These are phyloP conservation scores for Graphilbum ipis-grandicollis DNA, from an alignment of 2,329 filamentous ascomycete species.

Conservation along the genomic window DNA sequence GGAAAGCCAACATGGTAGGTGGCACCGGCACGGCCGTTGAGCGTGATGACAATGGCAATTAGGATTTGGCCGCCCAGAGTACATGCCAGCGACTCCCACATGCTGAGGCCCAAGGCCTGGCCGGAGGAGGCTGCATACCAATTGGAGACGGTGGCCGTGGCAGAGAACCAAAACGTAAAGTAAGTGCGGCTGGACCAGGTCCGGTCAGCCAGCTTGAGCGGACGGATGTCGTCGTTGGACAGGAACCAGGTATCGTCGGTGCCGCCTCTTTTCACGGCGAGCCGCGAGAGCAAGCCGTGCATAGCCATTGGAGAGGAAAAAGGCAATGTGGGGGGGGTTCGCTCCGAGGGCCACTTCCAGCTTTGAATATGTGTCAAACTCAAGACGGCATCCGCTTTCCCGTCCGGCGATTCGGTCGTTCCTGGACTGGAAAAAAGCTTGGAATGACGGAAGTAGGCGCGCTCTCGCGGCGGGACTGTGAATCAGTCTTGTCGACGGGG, in stretches of 20 bases:
- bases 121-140: conserved; percentile 21
- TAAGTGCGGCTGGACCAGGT: conserved; percentile 24
- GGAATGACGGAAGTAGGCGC: too few relatives aligned
- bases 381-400: too few relatives aligned
- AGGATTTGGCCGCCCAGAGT: conserved; percentile 22
- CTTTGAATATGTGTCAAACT: too few relatives aligned
- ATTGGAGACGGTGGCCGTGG: conserved; percentile 19
- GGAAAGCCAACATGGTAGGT: conserved; percentile 24
- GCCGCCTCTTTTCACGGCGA: background rate
- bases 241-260: conserved; percentile 12
- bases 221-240: conserved; percentile 23
- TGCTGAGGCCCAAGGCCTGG: conserved; percentile 24
- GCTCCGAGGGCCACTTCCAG: too few relatives aligned
- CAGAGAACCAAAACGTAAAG: conserved; percentile 24
- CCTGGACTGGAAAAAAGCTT: too few relatives aligned
- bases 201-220: conserved; percentile 19
- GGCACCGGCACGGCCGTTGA: conserved; percentile 16
- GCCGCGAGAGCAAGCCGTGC: too few relatives aligned
- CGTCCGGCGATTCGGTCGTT: too few relatives aligned
- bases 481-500: too few relatives aligned
- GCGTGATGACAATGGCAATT: conserved; percentile 20
- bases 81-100: conserved; percentile 29
- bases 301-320: background rate
- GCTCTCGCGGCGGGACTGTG: too few relatives aligned
- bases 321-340: background rate